Evolutionary conservation across 805 yeast genomes (phyloP).

Genomic region (Wickerhamiella qilinensis): DNA sequence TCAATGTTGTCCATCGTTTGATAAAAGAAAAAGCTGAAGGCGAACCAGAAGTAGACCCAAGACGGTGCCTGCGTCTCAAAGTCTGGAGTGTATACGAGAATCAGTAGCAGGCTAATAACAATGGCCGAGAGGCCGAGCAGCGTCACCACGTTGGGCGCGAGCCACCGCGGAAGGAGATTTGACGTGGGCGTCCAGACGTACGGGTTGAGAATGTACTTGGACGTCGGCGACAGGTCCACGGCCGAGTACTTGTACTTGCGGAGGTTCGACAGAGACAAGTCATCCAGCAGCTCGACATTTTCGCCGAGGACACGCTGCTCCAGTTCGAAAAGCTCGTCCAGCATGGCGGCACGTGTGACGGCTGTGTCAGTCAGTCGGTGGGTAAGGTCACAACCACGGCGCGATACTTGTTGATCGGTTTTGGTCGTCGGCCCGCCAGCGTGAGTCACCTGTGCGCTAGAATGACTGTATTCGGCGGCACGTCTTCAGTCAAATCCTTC

Average conservation of each 20-base stretch:
- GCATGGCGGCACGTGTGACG: no score
- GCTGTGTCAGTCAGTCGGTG: no score
- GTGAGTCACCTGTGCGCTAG: no score
- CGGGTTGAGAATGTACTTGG: conserved; percentile 62
- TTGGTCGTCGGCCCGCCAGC: no score
- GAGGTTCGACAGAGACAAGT: conserved; percentile 12
- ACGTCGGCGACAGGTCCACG: conserved; percentile 69
- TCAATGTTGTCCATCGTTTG: conserved; percentile 97
- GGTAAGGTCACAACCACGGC: no score
- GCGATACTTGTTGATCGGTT: no score
- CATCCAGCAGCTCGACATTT: conserved; percentile 12
- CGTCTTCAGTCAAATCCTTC: no score
- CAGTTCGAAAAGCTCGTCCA: conserved; percentile 12
- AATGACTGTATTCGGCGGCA: no score
- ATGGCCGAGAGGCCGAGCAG: conserved; percentile 65
- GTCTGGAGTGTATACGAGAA: conserved; percentile 59
- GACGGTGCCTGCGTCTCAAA: conserved; percentile 43
- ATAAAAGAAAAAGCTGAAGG: conserved; percentile 70
- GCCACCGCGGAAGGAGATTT: conserved; percentile 63
- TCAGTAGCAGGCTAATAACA: conserved; percentile 44
- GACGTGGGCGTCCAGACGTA: conserved; percentile 70
- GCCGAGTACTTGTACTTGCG: conserved; percentile 18
- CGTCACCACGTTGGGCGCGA: conserved; percentile 92
- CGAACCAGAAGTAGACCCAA: conserved; percentile 68
- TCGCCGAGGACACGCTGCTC: conserved; percentile 16